These are phyloP conservation scores for Pilatotrama ljubarskyi DNA, from an alignment of 768 basidiomycete genomes.

Conservation along the genomic window DNA sequence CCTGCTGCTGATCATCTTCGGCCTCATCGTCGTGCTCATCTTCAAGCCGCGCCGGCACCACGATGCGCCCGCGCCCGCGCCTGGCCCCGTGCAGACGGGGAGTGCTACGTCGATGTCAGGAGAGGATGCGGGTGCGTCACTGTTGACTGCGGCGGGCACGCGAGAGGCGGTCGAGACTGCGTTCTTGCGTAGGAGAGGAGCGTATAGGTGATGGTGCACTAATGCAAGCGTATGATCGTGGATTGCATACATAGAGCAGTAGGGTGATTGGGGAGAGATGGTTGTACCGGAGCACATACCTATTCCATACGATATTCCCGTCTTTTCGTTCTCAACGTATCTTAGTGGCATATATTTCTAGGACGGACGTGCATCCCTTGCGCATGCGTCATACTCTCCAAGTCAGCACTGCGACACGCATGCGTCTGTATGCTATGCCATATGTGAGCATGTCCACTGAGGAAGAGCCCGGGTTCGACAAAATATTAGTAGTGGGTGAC, in stretches of 20 bases:
- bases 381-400: too few relatives aligned
- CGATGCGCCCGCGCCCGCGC: conserved; percentile 30
- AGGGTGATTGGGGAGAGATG: neutral
- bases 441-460: too few relatives aligned
- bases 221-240: neutral
- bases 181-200: neutral
- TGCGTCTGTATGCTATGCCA: too few relatives aligned
- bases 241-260: neutral
- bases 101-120: conserved; percentile 41
- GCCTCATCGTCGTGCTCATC: conserved; percentile 82
- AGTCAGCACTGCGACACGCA: too few relatives aligned
- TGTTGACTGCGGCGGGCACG: neutral
- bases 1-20: conserved; percentile 85
- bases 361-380: too few relatives aligned
- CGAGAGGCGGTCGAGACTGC: neutral
- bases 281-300: neutral
- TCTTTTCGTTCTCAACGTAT: neutral
- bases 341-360: conserved; percentile 2
- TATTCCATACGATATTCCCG: neutral
- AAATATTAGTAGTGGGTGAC: too few relatives aligned
- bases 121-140: conserved; percentile 21
- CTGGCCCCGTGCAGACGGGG: conserved; percentile 33
- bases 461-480: too few relatives aligned
- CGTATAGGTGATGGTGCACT: conserved; percentile 1
- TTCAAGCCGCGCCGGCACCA: conserved; percentile 80